phyloP scores from a whole-genome alignment of 1,284 basidiomycete species.

The Rhodotorula sp. region DNA sequence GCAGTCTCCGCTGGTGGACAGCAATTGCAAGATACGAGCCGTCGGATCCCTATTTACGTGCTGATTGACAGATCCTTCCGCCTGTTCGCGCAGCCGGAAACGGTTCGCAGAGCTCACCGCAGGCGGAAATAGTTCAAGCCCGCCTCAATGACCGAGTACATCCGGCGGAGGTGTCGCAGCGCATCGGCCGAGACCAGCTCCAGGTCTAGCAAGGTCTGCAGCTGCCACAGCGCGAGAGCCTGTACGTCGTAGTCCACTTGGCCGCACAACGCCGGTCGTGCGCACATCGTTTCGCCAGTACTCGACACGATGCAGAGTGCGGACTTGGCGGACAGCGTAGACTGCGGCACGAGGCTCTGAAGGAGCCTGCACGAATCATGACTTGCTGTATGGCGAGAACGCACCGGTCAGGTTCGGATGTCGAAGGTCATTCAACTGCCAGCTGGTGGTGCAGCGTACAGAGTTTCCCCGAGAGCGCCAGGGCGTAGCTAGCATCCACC shows the following conservation, averaged over 20 bases:
- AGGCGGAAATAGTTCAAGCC: conserved; percentile 11
- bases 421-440: too few relatives aligned
- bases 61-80: background rate
- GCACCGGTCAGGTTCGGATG: too few relatives aligned
- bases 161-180: conserved; percentile 1
- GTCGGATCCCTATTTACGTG: conserved; percentile 2
- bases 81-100: background rate
- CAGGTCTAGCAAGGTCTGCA: background rate
- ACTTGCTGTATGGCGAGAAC: background rate
- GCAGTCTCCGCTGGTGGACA: conserved; percentile 3
- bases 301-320: conserved; percentile 2
- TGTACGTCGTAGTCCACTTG: conserved; percentile 11
- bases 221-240: conserved; percentile 7
- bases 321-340: background rate
- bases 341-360: background rate
- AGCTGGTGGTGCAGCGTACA: too few relatives aligned
- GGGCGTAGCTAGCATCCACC: too few relatives aligned
- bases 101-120: conserved; percentile 2
- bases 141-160: background rate
- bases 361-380: background rate
- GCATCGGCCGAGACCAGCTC: background rate
- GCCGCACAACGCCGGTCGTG: background rate
- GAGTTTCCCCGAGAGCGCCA: too few relatives aligned
- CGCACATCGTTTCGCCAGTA: background rate
- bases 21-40: background rate